Base-by-base conservation (phyloP, 306 rosid species). In the Boehmeria nivea region DNA sequence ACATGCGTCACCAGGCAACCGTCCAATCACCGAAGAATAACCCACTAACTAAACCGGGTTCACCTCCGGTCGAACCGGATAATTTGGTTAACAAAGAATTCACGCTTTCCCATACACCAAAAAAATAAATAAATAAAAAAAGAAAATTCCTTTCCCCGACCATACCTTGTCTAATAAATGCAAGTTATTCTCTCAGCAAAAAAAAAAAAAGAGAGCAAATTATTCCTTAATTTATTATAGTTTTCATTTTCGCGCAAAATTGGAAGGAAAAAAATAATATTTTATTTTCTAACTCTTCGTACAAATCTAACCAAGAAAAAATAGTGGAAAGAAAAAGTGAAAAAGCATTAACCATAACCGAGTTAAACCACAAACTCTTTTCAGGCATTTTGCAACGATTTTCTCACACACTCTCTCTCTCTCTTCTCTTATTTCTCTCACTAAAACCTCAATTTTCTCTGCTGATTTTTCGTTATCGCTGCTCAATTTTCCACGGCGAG, bases 121-220 rank as follows among this genome's bases (percentile, higher is more conserved):
- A 38, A 36, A 55, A 8, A 12, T 2, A 12, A 36, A 20, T 6
- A 34, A 36, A 55, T 10, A 27, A 27, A 12, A 25, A 50, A 8
- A 64, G 73, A 60, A 81, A 81, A 83, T 81, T 79, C 94, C 71
- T 89, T 81, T 54, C 81, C 78, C 81, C 73, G 24, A 64, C 80
- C 65, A 50, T 50, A n/a, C 56, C 18, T 39, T 51, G 25, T 21
- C 22, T 26, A 21, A 38, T 50, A 12, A 62, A 50, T 62, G 50
- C 18, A 67, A n/a, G n/a, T n/a, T n/a, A n/a, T n/a, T n/a, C n/a
- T n/a, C n/a, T n/a, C n/a, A n/a, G n/a, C n/a, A n/a, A n/a, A n/a
- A n/a, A n/a, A n/a, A n/a, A n/a, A n/a, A n/a, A n/a, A n/a, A n/a
- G n/a, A n/a, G n/a, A n/a, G n/a, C n/a, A n/a, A n/a, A 12, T 47